Evolutionary conservation across 2,329 filamentous ascomycete species (phyloP).

Genomic region (Amauroascus niger): DNA sequence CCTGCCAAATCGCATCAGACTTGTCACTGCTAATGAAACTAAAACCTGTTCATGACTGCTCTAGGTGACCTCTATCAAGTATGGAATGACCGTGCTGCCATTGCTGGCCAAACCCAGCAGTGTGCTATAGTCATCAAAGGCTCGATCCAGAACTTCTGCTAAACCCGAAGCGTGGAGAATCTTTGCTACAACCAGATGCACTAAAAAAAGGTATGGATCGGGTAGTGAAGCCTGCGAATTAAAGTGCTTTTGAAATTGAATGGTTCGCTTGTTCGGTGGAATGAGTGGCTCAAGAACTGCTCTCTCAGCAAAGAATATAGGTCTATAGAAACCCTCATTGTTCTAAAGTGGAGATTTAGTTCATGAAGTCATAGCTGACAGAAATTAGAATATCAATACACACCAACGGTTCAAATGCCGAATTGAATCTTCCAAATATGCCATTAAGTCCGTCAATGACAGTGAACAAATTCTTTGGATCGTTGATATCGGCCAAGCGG

Average conservation of each 20-base stretch:
- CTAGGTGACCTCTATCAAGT: background rate
- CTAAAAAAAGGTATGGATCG: background rate
- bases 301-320: too few relatives aligned
- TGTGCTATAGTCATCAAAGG: background rate
- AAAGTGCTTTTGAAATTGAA: too few relatives aligned
- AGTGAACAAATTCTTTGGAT: background rate
- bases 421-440: background rate
- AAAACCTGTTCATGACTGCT: too few relatives aligned
- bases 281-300: too few relatives aligned
- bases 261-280: too few relatives aligned
- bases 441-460: background rate
- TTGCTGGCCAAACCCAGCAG: background rate
- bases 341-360: too few relatives aligned
- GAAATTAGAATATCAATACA: too few relatives aligned
- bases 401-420: background rate
- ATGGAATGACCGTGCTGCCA: background rate
- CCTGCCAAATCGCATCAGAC: too few relatives aligned
- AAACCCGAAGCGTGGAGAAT: conserved; percentile 6
- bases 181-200: background rate
- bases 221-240: background rate
- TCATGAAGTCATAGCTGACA: too few relatives aligned
- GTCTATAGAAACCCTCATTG: too few relatives aligned
- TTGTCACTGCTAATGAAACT: too few relatives aligned
- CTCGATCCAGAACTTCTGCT: background rate
- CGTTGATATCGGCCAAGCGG: background rate